These are phyloP conservation scores for Talaromyces wortmannii DNA, from an alignment of 495 filamentous ascomycete genomes.

Conservation along the genomic window DNA sequence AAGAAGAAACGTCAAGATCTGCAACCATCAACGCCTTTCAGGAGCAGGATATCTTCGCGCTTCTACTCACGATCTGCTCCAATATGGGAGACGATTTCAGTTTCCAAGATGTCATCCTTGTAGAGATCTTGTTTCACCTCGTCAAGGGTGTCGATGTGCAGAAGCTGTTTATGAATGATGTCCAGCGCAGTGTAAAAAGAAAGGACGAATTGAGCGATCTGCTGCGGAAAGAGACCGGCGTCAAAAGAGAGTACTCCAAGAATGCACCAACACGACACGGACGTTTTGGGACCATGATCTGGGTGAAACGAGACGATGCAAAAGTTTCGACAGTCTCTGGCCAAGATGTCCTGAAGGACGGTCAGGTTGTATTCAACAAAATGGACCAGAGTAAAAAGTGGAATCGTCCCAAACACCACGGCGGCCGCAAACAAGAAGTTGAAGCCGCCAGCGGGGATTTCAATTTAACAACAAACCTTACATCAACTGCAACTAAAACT, in stretches of 20 bases:
- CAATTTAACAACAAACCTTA: constrained; percentile 62
- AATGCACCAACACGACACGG: constrained; percentile 85
- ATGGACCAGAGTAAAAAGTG: constrained; percentile 92
- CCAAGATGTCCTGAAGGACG: constrained; percentile 71
- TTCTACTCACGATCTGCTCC: constrained; percentile 78
- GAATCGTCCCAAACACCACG: constrained; percentile 59
- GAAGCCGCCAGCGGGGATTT: constrained; percentile 63
- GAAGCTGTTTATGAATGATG: constrained; percentile 79
- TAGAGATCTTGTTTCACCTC: constrained; percentile 88
- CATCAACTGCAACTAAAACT: constrained; percentile 58
- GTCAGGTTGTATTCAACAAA: constrained; percentile 65
- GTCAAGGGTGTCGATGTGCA: constrained; percentile 84
- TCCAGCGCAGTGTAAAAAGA: constrained; percentile 55
- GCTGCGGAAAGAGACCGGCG: constrained; percentile 71
- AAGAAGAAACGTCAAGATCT: constrained; percentile 83
- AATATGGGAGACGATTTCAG: constrained; percentile 91
- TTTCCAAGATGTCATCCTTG: constrained; percentile 72
- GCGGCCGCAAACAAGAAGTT: constrained; percentile 53
- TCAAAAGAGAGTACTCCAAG: constrained; percentile 70
- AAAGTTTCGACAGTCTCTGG: constrained; percentile 82
- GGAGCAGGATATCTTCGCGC: constrained; percentile 80
- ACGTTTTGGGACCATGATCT: constrained; percentile 94
- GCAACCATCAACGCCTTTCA: constrained; percentile 82
- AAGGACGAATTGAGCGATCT: constrained; percentile 67
- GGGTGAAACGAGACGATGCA: constrained; percentile 81